Conservation (phyloP, 441 rosid genomes). For the Kokia cookei region DNA sequence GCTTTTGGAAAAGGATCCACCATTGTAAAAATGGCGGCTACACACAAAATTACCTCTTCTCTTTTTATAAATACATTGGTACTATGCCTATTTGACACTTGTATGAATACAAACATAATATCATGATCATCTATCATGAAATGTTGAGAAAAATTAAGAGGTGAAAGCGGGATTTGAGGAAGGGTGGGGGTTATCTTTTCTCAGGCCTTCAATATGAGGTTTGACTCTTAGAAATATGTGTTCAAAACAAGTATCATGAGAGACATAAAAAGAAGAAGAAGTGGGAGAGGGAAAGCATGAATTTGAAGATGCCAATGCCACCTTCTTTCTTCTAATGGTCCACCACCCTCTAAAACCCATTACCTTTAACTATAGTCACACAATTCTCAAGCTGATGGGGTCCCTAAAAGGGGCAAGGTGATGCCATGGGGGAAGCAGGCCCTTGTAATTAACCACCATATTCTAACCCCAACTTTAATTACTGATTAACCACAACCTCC, state of each 20-base stretch:
- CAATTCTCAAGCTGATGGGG: background rate
- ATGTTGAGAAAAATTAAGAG: background rate
- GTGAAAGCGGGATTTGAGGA: background rate
- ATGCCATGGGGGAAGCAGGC: slow-evolving; percentile 7
- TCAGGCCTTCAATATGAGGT: slow-evolving; percentile 37
- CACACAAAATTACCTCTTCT: background rate
- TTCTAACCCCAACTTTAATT: background rate
- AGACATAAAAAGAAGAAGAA: background rate
- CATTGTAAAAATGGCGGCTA: background rate
- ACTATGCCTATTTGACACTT: background rate
- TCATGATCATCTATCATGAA: background rate
- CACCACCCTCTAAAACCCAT: slow-evolving; percentile 6
- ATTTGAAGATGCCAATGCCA: slow-evolving; percentile 16
- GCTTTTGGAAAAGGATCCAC: background rate
- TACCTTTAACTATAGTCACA: background rate
- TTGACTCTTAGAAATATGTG: slow-evolving; percentile 41
- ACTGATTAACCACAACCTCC: background rate
- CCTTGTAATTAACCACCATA: slow-evolving; percentile 9
- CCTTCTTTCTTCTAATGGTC: slow-evolving; percentile 22
- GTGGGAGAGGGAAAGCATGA: background rate
- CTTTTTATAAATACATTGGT: background rate
- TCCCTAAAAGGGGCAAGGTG: background rate
- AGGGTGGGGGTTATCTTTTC: slow-evolving; percentile 12
- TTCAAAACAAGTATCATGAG: slow-evolving; percentile 49
- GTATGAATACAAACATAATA: background rate